Evolutionary conservation across 2,329 filamentous ascomycete species (phyloP).

Genomic region (Scortechinia acanthostroma): DNA sequence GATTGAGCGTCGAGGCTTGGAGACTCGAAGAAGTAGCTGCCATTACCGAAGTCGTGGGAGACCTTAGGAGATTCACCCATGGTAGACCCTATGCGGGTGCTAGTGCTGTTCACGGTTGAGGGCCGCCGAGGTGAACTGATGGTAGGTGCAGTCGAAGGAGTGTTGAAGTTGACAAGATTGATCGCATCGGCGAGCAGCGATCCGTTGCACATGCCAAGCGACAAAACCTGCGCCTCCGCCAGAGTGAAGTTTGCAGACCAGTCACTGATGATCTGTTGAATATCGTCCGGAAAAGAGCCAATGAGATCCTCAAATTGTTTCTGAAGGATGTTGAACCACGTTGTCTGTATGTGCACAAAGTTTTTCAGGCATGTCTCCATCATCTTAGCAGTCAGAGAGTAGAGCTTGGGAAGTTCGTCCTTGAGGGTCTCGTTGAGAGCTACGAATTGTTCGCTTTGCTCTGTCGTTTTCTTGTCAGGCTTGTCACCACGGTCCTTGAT

Average conservation of each 20-base stretch:
- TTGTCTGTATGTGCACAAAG: conserved; percentile 51
- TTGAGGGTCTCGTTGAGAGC: conserved; percentile 63
- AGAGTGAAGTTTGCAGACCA: conserved; percentile 48
- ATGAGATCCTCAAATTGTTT: conserved; percentile 44
- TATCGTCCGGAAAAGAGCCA: conserved; percentile 36
- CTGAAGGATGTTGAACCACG: conserved; percentile 55
- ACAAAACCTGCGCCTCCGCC: conserved; percentile 38
- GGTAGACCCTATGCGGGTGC: conserved; percentile 18
- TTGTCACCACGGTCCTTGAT: conserved; percentile 55
- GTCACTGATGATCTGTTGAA: conserved; percentile 42
- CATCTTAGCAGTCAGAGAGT: conserved; percentile 48
- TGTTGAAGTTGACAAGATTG: conserved; percentile 30
- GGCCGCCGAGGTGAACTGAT: conserved; percentile 21
- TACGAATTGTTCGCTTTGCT: conserved; percentile 54
- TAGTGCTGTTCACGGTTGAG: conserved; percentile 30
- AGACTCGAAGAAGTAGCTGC: conserved; percentile 12
- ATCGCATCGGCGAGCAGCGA: conserved; percentile 39
- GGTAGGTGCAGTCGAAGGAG: conserved; percentile 30
- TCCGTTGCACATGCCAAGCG: conserved; percentile 49
- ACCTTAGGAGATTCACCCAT: conserved; percentile 7
- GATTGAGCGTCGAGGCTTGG: neutral
- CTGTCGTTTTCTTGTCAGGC: conserved; percentile 52
- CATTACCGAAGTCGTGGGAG: neutral
- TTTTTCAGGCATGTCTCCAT: conserved; percentile 49
- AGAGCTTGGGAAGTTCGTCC: conserved; percentile 56